Conservation (phyloP, 805 yeast genomes). For the Saccharomycopsis babjevae region DNA sequence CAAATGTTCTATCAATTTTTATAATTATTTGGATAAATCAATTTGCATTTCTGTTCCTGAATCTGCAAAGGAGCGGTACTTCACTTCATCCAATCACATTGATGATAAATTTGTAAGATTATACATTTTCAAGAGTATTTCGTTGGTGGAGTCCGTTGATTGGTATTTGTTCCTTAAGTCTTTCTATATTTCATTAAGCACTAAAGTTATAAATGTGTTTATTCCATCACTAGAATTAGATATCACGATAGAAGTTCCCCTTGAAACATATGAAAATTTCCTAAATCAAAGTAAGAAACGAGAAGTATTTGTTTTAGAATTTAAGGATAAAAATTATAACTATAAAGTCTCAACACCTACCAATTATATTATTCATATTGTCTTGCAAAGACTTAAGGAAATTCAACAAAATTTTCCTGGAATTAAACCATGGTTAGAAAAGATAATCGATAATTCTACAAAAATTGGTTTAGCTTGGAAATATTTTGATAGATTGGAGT, state of each 20-base stretch:
- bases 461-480: conserved; percentile 50
- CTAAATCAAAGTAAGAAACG: conserved; percentile 10
- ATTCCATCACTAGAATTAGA: conserved; percentile 27
- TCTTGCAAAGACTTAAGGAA: conserved; percentile 2
- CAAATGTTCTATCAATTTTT: conserved; percentile 38
- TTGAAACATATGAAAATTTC: conserved; percentile 10
- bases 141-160: conserved; percentile 41
- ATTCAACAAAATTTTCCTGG: conserved; percentile 19
- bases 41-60: conserved; percentile 37
- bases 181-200: conserved; percentile 26
- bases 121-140: conserved; percentile 47
- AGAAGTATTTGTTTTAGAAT: conserved; percentile 1
- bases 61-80: conserved; percentile 4
- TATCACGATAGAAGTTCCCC: conserved; percentile 40
- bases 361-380: conserved; percentile 6
- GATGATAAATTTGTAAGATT: conserved; percentile 21
- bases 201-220: background rate
- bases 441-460: conserved; percentile 22
- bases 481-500: conserved; percentile 65
- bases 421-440: conserved; percentile 20
- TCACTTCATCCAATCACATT: conserved; percentile 5
- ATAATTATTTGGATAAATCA: conserved; percentile 62
- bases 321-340: conserved; percentile 13
- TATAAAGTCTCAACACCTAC: conserved; percentile 8
- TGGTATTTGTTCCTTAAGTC: conserved; percentile 56